phyloP scores from a whole-genome alignment of 2,329 filamentous ascomycete species.

The Fonsecaea nubica region DNA sequence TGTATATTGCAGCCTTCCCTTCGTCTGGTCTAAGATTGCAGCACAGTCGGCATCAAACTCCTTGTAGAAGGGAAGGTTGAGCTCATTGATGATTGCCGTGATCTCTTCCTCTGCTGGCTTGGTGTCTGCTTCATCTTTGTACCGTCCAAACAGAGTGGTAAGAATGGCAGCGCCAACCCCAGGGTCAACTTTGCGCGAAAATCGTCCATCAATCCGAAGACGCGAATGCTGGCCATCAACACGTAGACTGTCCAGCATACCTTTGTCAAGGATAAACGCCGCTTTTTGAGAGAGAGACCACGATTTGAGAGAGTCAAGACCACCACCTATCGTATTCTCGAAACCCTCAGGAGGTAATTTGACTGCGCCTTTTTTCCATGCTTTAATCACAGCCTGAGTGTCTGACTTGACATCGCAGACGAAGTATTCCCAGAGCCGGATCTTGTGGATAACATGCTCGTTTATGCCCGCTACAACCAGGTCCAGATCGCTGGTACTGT shows the following conservation, averaged over 20 bases:
- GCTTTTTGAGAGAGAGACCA: constrained; percentile 66
- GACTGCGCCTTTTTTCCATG: constrained; percentile 71
- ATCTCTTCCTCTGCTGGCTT: constrained; percentile 59
- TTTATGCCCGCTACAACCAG: constrained; percentile 86
- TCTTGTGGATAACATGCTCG: constrained; percentile 74
- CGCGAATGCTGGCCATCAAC: constrained; percentile 78
- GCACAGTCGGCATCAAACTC: constrained; percentile 87
- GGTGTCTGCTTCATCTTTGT: constrained; percentile 57
- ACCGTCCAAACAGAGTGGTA: constrained; percentile 71
- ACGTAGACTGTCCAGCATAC: constrained; percentile 71
- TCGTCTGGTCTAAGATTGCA: constrained; percentile 87
- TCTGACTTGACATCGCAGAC: constrained; percentile 78
- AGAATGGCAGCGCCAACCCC: constrained; percentile 71
- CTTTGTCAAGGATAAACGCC: constrained; percentile 68
- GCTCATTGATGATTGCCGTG: constrained; percentile 73
- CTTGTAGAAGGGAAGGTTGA: constrained; percentile 87
- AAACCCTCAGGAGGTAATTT: constrained; percentile 62
- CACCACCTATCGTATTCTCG: constrained; percentile 53
- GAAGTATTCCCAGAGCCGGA: constrained; percentile 94
- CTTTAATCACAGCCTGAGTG: constrained; percentile 69
- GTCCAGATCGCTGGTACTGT: constrained; percentile 73
- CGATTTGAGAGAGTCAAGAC: constrained; percentile 59
- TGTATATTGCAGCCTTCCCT: constrained; percentile 93
- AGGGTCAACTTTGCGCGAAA: constrained; percentile 74
- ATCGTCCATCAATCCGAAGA: constrained; percentile 80